phyloP scores from a whole-genome alignment of 805 yeast species.

The Helenozyma baotianmanensis region DNA sequence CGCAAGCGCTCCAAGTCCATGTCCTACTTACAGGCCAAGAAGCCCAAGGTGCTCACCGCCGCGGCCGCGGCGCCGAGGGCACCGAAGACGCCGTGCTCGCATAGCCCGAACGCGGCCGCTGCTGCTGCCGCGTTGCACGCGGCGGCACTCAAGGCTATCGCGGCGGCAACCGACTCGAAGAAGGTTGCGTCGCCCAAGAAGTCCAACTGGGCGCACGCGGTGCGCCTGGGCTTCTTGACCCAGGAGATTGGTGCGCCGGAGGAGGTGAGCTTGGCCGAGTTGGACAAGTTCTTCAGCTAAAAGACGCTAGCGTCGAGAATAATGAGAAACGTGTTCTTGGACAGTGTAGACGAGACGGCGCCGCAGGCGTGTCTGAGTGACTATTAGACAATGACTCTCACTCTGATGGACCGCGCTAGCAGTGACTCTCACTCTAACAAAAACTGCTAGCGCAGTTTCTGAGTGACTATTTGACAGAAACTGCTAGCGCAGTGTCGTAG shows the following conservation, averaged over 20 bases:
- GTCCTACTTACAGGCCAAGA: constrained; percentile 54
- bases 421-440: no score
- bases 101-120: constrained; percentile 61
- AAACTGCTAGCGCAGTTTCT: no score
- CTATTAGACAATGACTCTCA: no score
- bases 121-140: constrained; percentile 73
- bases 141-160: constrained; percentile 52
- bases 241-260: constrained; percentile 80
- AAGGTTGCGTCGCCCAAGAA: constrained; percentile 20
- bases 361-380: no score
- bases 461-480: no score
- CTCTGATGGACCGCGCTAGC: no score
- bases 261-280: constrained; percentile 67
- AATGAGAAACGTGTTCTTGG: no score
- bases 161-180: constrained; percentile 17
- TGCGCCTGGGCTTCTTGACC: constrained; percentile 70
- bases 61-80: constrained; percentile 83
- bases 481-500: no score
- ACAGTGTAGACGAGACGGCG: no score
- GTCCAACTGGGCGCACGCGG: constrained; percentile 67
- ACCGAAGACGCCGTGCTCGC: constrained; percentile 55
- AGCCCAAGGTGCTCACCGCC: constrained; percentile 52
- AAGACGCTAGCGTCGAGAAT: no score
- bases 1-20: constrained; percentile 63
- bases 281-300: constrained; percentile 37